Evolutionary conservation across 495 filamentous ascomycete species (phyloP), one percentile per base, ranked within the genome.

Genomic region (Penicillium samsonianum): DNA sequence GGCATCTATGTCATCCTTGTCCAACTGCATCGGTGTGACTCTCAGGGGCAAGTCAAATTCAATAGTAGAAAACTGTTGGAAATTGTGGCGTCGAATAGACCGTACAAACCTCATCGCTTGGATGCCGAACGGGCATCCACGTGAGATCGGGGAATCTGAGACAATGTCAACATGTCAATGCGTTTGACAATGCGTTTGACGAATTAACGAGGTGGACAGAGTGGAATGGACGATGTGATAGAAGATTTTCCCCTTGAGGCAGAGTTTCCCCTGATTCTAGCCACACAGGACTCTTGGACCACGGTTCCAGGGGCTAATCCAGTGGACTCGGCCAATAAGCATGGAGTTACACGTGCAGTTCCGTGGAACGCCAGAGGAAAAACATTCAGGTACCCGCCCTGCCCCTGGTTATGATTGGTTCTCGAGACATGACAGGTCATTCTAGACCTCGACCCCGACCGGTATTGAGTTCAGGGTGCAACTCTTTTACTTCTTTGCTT

Each of bases 131-230:
- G n/a, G 60, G 58, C 55, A 57, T 55, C 57, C 65, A 69, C 66
- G 64, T 67, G 66, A 67, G 66, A 64, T 68, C 56, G 65, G 60
- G 60, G 56, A 40, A 64, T 66, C 63, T 66, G 63, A 68, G 64
- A 66, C 65, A 51, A 1, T 12, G 11, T 33, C 7, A 38, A 1
- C 14, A 41, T 9, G 37, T 52, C 49, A 25, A 37, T 50, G 47
- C 47, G 28, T 49, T 35, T 33, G 46, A 22, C 46, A 49, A 30
- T 19, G 46, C 9, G 19, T 22, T 50, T 50, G 30, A 37, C 8
- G 28, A 45, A 42, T 42, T 10, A 43, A 43, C 35, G 35, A 38
- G 7, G 16, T n/a, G 35, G 14, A 37, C 5, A 5, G 6, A 16
- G 16, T 4, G 35, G 14, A 16, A 5, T n/a, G 35, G 35, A n/a